These are phyloP conservation scores for Geotrichum bryndzae DNA, from an alignment of 1,139 yeast genomes.

Conservation along the genomic window DNA sequence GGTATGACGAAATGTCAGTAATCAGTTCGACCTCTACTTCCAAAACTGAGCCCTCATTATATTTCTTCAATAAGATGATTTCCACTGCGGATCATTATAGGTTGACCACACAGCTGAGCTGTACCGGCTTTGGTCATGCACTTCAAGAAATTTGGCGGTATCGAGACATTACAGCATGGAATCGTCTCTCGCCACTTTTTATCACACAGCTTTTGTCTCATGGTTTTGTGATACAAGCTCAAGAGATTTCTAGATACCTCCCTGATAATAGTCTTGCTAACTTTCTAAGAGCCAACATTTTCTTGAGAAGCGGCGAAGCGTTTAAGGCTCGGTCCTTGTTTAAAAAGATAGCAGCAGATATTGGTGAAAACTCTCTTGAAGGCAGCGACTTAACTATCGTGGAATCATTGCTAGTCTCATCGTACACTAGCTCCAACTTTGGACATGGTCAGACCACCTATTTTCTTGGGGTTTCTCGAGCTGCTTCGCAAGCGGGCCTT, in stretches of 20 bases:
- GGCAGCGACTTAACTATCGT: constrained; percentile 13
- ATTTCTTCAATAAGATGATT: neutral
- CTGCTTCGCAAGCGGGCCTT: constrained; percentile 37
- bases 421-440: constrained; percentile 12
- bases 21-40: constrained; percentile 3
- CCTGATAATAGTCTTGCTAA: constrained; percentile 22
- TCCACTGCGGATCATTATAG: neutral
- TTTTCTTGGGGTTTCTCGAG: constrained; percentile 12
- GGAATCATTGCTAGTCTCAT: constrained; percentile 9
- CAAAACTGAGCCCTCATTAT: constrained; percentile 7
- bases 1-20: neutral
- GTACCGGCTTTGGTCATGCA: neutral
- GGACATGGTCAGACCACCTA: constrained; percentile 19
- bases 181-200: neutral
- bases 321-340: constrained; percentile 22
- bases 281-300: constrained; percentile 25
- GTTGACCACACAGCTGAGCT: neutral
- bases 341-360: constrained; percentile 20
- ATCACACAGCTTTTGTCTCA: constrained; percentile 8
- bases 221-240: constrained; percentile 7
- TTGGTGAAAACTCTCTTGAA: constrained; percentile 13
- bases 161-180: neutral
- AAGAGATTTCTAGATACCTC: constrained; percentile 19
- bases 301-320: constrained; percentile 19
- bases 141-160: constrained; percentile 1